phyloP scores from a whole-genome alignment of 768 basidiomycete species.

The Xerocomus spinulosus region DNA sequence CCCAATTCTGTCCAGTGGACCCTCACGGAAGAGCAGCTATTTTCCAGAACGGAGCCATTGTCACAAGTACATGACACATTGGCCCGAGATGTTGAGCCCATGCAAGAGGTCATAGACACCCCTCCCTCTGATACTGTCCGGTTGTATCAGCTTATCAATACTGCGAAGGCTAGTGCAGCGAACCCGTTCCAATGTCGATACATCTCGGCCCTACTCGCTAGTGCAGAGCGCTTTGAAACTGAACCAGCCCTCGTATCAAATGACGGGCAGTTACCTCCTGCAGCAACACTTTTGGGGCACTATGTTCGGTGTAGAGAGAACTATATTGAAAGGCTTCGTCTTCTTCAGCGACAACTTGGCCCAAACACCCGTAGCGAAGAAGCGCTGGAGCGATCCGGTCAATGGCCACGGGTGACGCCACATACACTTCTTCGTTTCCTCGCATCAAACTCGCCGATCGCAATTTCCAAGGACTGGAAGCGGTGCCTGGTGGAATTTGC shows the following conservation, averaged over 20 bases:
- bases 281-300: neutral
- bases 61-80: neutral
- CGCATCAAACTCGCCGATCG: slow-evolving; percentile 15
- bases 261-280: neutral
- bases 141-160: neutral
- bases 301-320: neutral
- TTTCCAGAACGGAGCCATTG: neutral
- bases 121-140: neutral
- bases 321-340: neutral
- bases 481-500: slow-evolving; percentile 27
- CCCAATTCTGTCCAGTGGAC: neutral
- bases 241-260: neutral
- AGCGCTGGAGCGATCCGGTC: slow-evolving; percentile 10
- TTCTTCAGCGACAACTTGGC: slow-evolving; percentile 6
- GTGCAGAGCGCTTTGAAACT: neutral
- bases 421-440: slow-evolving; percentile 27
- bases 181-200: neutral
- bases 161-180: neutral
- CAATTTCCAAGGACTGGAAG: slow-evolving; percentile 23
- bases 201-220: neutral
- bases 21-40: neutral
- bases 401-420: slow-evolving; percentile 34
- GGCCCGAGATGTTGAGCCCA: neutral
- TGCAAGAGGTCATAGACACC: neutral
- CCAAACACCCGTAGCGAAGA: slow-evolving; percentile 10